Percentiles rank a stretch among this genome's conserved stretches.
Evolutionary conservation across 169 alveolate species (phyloP).

Genomic region (Eimeria praecox): DNA sequence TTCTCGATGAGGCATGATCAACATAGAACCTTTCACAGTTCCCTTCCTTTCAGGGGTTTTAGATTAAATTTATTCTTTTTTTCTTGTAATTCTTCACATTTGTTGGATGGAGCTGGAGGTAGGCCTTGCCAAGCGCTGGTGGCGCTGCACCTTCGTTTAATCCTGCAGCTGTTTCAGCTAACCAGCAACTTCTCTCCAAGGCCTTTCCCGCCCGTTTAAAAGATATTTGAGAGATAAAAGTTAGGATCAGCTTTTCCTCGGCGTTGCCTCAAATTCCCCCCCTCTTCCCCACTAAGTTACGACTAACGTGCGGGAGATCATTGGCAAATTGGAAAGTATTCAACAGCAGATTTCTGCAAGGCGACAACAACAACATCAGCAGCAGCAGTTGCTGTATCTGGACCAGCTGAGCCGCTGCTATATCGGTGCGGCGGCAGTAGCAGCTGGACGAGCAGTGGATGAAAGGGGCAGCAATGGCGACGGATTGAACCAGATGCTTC

Average conservation of each 20-base stretch:
- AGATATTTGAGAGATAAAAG: background rate
- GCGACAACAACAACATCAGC: background rate
- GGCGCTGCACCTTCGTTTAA: background rate
- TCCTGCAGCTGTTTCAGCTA: background rate
- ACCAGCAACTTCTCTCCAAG: background rate
- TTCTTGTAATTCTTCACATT: background rate
- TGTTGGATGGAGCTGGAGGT: background rate
- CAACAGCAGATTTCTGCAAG: background rate
- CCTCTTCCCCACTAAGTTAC: background rate
- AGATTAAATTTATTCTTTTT: background rate
- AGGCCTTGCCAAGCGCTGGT: background rate
- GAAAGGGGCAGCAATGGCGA: background rate
- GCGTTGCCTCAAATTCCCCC: background rate
- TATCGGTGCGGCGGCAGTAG: background rate
- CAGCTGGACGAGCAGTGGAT: background rate
- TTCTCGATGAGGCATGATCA: background rate
- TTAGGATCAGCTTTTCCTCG: too few species aligned
- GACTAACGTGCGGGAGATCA: background rate
- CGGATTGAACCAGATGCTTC: background rate
- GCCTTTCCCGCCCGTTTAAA: background rate
- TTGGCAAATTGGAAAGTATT: background rate
- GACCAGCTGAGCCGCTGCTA: background rate
- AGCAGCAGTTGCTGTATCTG: background rate
- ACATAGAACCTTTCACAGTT: background rate
- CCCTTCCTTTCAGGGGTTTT: background rate